Conservation (phyloP, 2,329 filamentous ascomycete species). For the Teratosphaeria destructans region DNA sequence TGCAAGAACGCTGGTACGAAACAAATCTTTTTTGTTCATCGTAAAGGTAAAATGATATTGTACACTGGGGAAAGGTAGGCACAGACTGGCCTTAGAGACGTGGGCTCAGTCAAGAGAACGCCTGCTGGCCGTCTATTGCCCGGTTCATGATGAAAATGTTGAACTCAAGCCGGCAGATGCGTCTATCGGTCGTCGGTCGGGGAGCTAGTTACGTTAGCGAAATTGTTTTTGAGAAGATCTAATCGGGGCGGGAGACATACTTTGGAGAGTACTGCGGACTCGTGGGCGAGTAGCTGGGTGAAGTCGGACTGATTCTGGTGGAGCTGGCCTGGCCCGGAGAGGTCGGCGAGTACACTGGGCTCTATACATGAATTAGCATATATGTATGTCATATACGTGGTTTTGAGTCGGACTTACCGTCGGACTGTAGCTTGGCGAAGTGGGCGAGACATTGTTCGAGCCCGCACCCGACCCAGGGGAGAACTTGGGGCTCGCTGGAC, state of each 20-base stretch:
- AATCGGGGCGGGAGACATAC: conserved; percentile 25
- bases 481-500: conserved; percentile 51
- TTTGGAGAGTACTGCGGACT: conserved; percentile 41
- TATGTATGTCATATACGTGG: background rate
- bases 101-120: conserved; percentile 28
- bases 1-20: conserved; percentile 3
- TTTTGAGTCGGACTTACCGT: conserved; percentile 24
- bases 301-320: conserved; percentile 20
- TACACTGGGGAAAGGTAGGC: conserved; percentile 1
- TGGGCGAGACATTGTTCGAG: conserved; percentile 22
- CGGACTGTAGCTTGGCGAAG: conserved; percentile 39
- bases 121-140: background rate
- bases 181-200: conserved; percentile 15
- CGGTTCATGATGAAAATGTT: background rate
- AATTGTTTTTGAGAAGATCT: background rate
- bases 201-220: conserved; percentile 13
- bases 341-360: conserved; percentile 39
- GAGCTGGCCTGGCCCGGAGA: conserved; percentile 20
- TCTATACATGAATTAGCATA: conserved; percentile 15
- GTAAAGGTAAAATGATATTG: conserved; percentile 1
- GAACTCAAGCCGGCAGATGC: conserved; percentile 1
- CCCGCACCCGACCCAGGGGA: background rate
- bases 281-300: conserved; percentile 42
- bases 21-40: conserved; percentile 1
- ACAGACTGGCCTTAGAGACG: conserved; percentile 6